Percentiles rank a stretch among this genome's conserved stretches.
Evolutionary conservation across 371 early-diverging fungal species (phyloP).

Genomic region (Choanephora cucurbitarum): DNA sequence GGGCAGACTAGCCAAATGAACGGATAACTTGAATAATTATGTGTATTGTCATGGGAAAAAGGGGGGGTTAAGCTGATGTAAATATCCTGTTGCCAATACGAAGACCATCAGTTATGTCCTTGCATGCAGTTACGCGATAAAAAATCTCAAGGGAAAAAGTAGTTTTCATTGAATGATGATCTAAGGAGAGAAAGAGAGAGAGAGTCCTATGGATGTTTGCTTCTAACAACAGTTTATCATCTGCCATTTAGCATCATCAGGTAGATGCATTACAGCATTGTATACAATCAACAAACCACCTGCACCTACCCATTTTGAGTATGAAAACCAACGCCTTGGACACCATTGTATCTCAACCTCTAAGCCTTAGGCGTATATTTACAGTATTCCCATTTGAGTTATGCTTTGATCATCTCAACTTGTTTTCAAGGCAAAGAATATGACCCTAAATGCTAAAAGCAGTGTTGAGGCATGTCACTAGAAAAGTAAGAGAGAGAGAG

Average conservation of each 20-base stretch:
- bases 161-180: constrained; percentile 44
- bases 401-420: constrained; percentile 23
- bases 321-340: constrained; percentile 47
- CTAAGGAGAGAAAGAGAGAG: too few species aligned
- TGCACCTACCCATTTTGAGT: constrained; percentile 42
- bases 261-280: constrained; percentile 26
- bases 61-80: constrained; percentile 24
- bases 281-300: constrained; percentile 47
- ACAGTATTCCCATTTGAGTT: constrained; percentile 29
- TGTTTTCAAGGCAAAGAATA: constrained; percentile 36
- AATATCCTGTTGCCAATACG: constrained; percentile 36
- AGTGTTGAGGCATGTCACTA: constrained; percentile 19
- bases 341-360: constrained; percentile 44
- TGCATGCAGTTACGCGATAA: constrained; percentile 45
- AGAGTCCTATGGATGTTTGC: too few species aligned
- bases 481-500: too few species aligned
- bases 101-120: constrained; percentile 42
- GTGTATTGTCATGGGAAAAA: constrained; percentile 16
- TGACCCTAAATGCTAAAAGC: constrained; percentile 44
- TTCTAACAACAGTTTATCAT: constrained; percentile 37
- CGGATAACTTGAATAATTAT: constrained; percentile 36
- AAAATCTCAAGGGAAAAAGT: constrained; percentile 37
- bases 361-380: constrained; percentile 34
- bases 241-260: constrained; percentile 44
- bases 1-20: constrained; percentile 40